A percentile compares a stretch with the other conserved stretches of the same genome.
These are phyloP conservation scores for Tolypocladium ovalisporum DNA, from an alignment of 2,329 filamentous ascomycete genomes.

Conservation along the genomic window DNA sequence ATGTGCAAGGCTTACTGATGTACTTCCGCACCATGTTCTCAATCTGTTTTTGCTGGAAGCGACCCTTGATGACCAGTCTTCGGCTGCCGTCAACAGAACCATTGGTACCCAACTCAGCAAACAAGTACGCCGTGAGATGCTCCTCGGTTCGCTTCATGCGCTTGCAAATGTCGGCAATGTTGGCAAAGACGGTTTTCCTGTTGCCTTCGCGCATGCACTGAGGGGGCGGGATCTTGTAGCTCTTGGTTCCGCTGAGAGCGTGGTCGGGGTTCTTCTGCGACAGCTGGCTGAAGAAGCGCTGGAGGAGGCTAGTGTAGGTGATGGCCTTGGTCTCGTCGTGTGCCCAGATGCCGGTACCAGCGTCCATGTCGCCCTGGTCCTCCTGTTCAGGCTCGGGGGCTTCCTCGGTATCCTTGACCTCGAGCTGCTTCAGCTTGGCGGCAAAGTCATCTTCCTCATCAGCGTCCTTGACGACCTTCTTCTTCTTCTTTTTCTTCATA, in stretches of 20 bases:
- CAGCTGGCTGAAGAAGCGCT: slow-evolving; percentile 88
- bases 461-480: slow-evolving; percentile 44
- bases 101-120: slow-evolving; percentile 94
- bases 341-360: slow-evolving; percentile 82
- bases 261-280: slow-evolving; percentile 96
- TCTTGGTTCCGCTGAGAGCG: slow-evolving; percentile 76
- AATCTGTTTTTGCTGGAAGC: slow-evolving; percentile 99
- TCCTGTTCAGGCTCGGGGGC: slow-evolving; percentile 36
- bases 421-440: slow-evolving; percentile 50
- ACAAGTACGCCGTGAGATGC: slow-evolving; percentile 92
- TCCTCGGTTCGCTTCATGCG: slow-evolving; percentile 98
- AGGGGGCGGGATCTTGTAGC: slow-evolving; percentile 97
- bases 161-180: slow-evolving; percentile 97
- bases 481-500: slow-evolving; percentile 77
- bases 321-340: slow-evolving; percentile 71
- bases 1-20: slow-evolving; percentile 54
- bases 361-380: slow-evolving; percentile 66
- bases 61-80: slow-evolving; percentile 95
- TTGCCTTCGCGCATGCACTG: slow-evolving; percentile 99
- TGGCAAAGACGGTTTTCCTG: slow-evolving; percentile 99
- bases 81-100: slow-evolving; percentile 90
- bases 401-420: slow-evolving; percentile 56
- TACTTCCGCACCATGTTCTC: slow-evolving; percentile 95
- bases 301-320: slow-evolving; percentile 74
- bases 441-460: slow-evolving; percentile 54